phyloP scores from a whole-genome alignment of 106 monocot species.

The Hemerocallis citrina region DNA sequence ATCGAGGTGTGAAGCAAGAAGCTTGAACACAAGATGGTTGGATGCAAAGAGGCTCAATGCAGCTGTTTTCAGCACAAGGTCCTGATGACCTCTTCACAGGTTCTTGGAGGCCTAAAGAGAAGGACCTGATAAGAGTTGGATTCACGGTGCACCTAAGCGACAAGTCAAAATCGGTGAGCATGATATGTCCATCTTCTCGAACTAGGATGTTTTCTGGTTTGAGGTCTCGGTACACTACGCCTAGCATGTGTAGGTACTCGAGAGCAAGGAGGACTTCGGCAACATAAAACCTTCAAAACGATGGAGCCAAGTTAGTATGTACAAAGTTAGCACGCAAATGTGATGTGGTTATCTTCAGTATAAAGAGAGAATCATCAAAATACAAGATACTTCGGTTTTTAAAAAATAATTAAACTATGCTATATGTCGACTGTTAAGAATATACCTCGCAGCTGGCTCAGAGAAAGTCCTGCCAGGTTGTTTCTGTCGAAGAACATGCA shows the following conservation, averaged over 20 bases:
- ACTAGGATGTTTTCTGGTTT: slow-evolving; percentile 67
- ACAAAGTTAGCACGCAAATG: too few relatives aligned
- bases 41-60: slow-evolving; percentile 47
- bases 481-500: slow-evolving; percentile 66
- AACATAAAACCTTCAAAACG: slow-evolving; percentile 46
- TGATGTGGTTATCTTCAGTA: too few relatives aligned
- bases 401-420: too few relatives aligned
- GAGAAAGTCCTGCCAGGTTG: slow-evolving; percentile 49
- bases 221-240: slow-evolving; percentile 66
- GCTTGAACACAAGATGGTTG: slow-evolving; percentile 40
- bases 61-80: slow-evolving; percentile 34
- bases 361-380: too few relatives aligned
- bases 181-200: slow-evolving; percentile 50
- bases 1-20: slow-evolving; percentile 49
- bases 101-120: slow-evolving; percentile 22
- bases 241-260: slow-evolving; percentile 49
- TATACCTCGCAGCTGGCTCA: slow-evolving; percentile 65
- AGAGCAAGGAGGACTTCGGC: slow-evolving; percentile 61
- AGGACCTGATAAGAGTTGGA: slow-evolving; percentile 47
- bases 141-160: slow-evolving; percentile 45
- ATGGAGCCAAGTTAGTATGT: neutral
- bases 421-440: neutral
- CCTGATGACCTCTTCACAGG: slow-evolving; percentile 20
- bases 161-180: slow-evolving; percentile 48
- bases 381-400: neutral